Base-by-base conservation (phyloP, 2,329 filamentous ascomycete species). In the Nemania serpens region DNA sequence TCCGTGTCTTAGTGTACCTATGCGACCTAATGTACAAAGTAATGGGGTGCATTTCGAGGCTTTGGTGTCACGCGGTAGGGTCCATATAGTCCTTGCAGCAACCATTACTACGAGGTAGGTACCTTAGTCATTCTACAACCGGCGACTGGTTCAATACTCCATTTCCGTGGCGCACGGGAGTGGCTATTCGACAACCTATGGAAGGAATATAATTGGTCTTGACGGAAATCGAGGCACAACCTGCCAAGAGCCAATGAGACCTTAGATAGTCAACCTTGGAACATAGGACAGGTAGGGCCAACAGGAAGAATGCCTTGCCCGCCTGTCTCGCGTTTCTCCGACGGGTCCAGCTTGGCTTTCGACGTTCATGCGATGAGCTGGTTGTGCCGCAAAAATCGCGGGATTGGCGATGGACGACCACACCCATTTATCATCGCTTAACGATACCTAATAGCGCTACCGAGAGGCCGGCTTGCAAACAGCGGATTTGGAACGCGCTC, bases 191-290 rank as follows among this genome's bases (percentile, higher is more conserved):
- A 36, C 34, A 5, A 39, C 36, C 36, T 13, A 4, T 39, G 11
- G 36, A 10, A n/a, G 10, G 12, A 3, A 12, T 51, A 22, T 17
- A 17, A 55, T 50, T 55, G 45, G 36, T 9, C 51, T 52, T 25
- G 45, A 33, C 33, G 15, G 7, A 15, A 37, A 43, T 49, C 22
- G n/a, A 43, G 39, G 6, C 39, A 36, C 48, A 47, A 29, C 42
- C 33, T 41, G 48, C 46, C 48, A 51, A 36, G 36, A 18, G 17
- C 46, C 52, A 60, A 60, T 47, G 34, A 47, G 18, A 46, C 34
- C 39, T 34, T 17, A 18, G 15, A 2, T 29, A 7, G 25, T 34
- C 17, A 18, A 53, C 34, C 25, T 20, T 53, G 33, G 42, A n/a
- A 41, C 22, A 43, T 18, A 25, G 12, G 25, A 29, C 25, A 53